phyloP scores from a whole-genome alignment of 768 basidiomycete genomes.

The Suillus bovinus region DNA sequence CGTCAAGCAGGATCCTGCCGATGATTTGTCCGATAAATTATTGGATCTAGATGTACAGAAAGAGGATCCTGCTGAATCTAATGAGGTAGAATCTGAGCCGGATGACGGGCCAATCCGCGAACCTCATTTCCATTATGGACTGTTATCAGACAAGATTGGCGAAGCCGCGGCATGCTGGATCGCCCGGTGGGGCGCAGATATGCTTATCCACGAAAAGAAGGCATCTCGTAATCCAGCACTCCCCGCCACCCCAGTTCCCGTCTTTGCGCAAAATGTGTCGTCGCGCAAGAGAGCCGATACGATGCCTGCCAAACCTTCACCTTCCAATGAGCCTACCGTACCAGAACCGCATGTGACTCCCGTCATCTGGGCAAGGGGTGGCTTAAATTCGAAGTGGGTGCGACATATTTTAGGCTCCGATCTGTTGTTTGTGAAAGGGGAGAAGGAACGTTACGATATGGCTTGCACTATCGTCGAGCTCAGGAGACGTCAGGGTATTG shows the following conservation, averaged over 20 bases:
- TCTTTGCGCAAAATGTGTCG: slow-evolving; percentile 15
- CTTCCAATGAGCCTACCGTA: slow-evolving; percentile 15
- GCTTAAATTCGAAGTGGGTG: slow-evolving; percentile 73
- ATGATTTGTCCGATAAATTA: slow-evolving; percentile 32
- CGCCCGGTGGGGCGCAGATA: slow-evolving; percentile 79
- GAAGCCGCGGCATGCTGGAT: slow-evolving; percentile 90
- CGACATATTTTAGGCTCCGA: slow-evolving; percentile 76
- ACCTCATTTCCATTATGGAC: slow-evolving; percentile 74
- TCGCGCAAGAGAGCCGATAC: slow-evolving; percentile 33
- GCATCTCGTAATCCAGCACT: slow-evolving; percentile 17
- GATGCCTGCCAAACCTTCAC: slow-evolving; percentile 24
- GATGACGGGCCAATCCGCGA: slow-evolving; percentile 18
- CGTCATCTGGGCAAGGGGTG: slow-evolving; percentile 72
- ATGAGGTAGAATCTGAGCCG: slow-evolving; percentile 30
- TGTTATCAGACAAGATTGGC: slow-evolving; percentile 88
- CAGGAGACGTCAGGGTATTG: slow-evolving; percentile 53
- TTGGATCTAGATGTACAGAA: slow-evolving; percentile 35
- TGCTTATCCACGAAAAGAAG: slow-evolving; percentile 65
- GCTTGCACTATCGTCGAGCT: slow-evolving; percentile 77
- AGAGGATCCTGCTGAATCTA: slow-evolving; percentile 38
- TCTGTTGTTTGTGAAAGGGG: slow-evolving; percentile 74
- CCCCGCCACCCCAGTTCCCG: slow-evolving; percentile 18
- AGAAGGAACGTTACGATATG: slow-evolving; percentile 79
- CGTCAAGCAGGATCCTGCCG: slow-evolving; percentile 15
- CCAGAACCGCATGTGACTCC: slow-evolving; percentile 36